A percentile compares a stretch with the other conserved stretches of the same genome.
These are phyloP conservation scores for Cardamine occulta DNA, from an alignment of 345 rosid species.

Conservation along the genomic window DNA sequence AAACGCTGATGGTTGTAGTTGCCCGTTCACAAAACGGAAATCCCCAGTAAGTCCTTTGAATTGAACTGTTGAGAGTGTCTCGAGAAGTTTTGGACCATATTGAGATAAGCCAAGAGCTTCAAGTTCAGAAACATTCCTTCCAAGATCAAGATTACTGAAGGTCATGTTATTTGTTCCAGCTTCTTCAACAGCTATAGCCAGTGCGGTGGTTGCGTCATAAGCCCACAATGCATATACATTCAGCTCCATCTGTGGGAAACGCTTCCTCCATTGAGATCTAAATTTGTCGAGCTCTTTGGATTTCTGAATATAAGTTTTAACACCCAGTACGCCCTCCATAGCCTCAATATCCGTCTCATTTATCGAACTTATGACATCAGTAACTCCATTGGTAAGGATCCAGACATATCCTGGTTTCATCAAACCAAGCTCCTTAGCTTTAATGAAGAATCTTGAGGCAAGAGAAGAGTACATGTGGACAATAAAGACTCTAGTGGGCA, in stretches of 20 bases:
- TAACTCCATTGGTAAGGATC: conserved; percentile 51
- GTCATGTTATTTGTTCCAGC: conserved; percentile 31
- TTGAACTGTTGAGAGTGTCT: conserved; percentile 37
- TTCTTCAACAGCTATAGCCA: conserved; percentile 58
- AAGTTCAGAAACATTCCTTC: conserved; percentile 43
- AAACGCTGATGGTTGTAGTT: conserved; percentile 44
- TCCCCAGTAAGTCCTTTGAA: conserved; percentile 57
- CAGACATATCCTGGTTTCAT: conserved; percentile 57
- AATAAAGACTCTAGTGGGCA: conserved; percentile 61
- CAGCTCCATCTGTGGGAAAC: conserved; percentile 34
- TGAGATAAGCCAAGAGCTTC: conserved; percentile 49
- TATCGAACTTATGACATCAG: conserved; percentile 21
- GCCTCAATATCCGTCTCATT: conserved; percentile 31
- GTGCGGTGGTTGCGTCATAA: conserved; percentile 54
- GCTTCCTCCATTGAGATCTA: conserved; percentile 44
- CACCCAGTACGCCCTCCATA: conserved; percentile 56
- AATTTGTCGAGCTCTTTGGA: conserved; percentile 40
- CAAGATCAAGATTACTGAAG: conserved; percentile 30
- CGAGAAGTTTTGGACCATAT: conserved; percentile 49
- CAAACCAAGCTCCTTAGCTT: conserved; percentile 57
- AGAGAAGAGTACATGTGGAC: conserved; percentile 49
- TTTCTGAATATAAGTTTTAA: conserved; percentile 41
- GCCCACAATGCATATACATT: conserved; percentile 52
- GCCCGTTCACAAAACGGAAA: conserved; percentile 45
- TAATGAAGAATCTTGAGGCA: conserved; percentile 49